Evolutionary conservation across 2,329 filamentous ascomycete species (phyloP).

Genomic region (Venturia effusa): DNA sequence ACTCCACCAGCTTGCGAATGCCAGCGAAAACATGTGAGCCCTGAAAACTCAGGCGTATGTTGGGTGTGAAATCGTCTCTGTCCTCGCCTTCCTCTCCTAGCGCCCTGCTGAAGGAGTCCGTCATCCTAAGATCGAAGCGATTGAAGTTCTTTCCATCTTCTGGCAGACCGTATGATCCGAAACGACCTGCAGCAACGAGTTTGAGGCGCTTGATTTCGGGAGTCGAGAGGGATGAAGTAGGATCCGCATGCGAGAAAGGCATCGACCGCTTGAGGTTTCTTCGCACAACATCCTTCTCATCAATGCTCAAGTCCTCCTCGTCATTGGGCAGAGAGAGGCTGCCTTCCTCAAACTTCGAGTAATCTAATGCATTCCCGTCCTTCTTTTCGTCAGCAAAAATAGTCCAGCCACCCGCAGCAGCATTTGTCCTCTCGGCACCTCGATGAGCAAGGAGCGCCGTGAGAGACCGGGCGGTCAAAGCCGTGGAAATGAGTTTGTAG

Average conservation of each 20-base stretch:
- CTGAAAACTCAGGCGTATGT: slow-evolving; percentile 56
- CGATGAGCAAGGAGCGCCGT: slow-evolving; percentile 56
- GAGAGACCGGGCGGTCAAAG: slow-evolving; percentile 60
- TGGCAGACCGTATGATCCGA: slow-evolving; percentile 44
- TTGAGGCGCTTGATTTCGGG: slow-evolving; percentile 45
- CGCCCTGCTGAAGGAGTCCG: slow-evolving; percentile 31
- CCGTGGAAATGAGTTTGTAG: slow-evolving; percentile 58
- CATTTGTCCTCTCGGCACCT: slow-evolving; percentile 59
- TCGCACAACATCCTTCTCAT: slow-evolving; percentile 2
- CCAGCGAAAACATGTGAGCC: slow-evolving; percentile 75
- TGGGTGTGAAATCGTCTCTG: slow-evolving; percentile 40
- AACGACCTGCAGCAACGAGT: slow-evolving; percentile 55
- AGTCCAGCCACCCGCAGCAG: slow-evolving; percentile 67
- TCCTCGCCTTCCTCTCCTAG: slow-evolving; percentile 10
- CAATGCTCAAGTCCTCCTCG: not conserved
- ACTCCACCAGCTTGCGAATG: slow-evolving; percentile 64
- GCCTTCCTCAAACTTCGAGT: slow-evolving; percentile 18
- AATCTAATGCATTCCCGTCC: slow-evolving; percentile 37
- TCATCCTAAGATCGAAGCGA: slow-evolving; percentile 38
- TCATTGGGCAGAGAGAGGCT: not conserved
- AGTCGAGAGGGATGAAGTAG: slow-evolving; percentile 29
- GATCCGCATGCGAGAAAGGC: slow-evolving; percentile 50
- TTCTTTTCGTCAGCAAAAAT: slow-evolving; percentile 53
- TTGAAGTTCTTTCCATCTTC: slow-evolving; percentile 30
- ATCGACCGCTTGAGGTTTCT: slow-evolving; percentile 1